A percentile compares a stretch with the other conserved stretches of the same genome.
These are phyloP conservation scores for Vaccinium myrtillus DNA, from an alignment of 148 eudicot genomes.

Conservation along the genomic window DNA sequence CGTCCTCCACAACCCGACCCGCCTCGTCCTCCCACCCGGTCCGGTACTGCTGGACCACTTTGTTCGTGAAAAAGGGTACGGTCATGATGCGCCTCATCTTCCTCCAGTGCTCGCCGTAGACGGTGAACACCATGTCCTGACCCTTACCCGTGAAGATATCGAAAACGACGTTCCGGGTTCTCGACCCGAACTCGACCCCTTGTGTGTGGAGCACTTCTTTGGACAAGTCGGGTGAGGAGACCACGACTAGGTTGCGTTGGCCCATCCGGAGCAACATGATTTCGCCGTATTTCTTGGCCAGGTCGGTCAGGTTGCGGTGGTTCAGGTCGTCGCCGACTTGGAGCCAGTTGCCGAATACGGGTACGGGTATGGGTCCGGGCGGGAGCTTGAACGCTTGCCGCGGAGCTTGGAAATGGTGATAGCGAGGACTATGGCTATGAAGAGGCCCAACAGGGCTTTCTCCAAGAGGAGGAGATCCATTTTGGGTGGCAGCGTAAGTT, in stretches of 20 bases:
- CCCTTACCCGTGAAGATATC: constrained; percentile 80
- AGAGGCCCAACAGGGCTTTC: constrained; percentile 47
- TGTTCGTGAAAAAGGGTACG: constrained; percentile 72
- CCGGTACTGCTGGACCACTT: constrained; percentile 60
- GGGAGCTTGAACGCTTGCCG: constrained; percentile 58
- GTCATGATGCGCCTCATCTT: constrained; percentile 85
- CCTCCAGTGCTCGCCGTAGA: constrained; percentile 80
- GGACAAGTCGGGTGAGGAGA: constrained; percentile 67
- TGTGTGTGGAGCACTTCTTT: constrained; percentile 73
- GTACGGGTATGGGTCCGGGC: constrained; percentile 67
- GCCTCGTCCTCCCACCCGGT: constrained; percentile 73
- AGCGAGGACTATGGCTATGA: constrained; percentile 43
- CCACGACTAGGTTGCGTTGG: constrained; percentile 56
- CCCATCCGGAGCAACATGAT: constrained; percentile 63
- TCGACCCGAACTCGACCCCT: constrained; percentile 73
- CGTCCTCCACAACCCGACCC: constrained; percentile 50
- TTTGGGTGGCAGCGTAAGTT: not conserved
- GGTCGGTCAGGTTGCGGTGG: constrained; percentile 50
- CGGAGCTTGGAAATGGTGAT: constrained; percentile 43
- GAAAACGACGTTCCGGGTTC: constrained; percentile 68
- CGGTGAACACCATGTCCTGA: constrained; percentile 79
- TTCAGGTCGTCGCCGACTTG: constrained; percentile 77
- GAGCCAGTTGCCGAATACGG: constrained; percentile 75
- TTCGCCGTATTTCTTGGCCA: constrained; percentile 61
- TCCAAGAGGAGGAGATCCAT: constrained; percentile 66